Evolutionary conservation across 106 monocot species (phyloP).

Genomic region (Dendrobium nobile): DNA sequence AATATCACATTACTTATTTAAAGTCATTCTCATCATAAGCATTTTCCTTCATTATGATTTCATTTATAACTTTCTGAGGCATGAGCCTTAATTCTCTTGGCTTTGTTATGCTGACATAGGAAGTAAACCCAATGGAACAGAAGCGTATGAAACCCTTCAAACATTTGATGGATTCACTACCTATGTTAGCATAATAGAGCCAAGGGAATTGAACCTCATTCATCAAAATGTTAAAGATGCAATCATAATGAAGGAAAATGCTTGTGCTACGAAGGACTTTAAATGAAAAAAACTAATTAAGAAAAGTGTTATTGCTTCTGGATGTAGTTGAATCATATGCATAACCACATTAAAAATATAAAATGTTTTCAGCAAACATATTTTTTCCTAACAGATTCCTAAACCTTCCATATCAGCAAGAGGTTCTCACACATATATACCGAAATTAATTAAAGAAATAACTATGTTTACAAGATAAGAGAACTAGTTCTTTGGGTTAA

Average conservation of each 20-base stretch:
- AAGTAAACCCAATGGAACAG: neutral
- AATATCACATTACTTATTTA: no score
- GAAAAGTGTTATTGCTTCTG: neutral
- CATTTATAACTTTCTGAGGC: no score
- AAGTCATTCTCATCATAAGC: no score
- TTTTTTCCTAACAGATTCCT: neutral
- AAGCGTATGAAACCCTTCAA: no score
- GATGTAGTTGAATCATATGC: neutral
- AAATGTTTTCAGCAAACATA: neutral
- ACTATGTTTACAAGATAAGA: neutral
- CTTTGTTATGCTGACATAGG: neutral
- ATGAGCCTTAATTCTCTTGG: no score
- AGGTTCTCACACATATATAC: neutral
- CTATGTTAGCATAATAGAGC: neutral
- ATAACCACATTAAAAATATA: neutral
- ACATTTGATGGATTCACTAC: neutral
- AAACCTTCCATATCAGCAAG: neutral
- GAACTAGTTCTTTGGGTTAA: no score
- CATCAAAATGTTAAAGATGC: neutral
- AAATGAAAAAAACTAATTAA: neutral
- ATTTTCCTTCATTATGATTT: no score
- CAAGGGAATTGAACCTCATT: neutral
- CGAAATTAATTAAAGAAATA: neutral
- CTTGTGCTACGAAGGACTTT: neutral
- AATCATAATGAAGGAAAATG: neutral